phyloP scores from a whole-genome alignment of 2,329 filamentous ascomycete species.

The Sclerotiophoma versabilis region DNA sequence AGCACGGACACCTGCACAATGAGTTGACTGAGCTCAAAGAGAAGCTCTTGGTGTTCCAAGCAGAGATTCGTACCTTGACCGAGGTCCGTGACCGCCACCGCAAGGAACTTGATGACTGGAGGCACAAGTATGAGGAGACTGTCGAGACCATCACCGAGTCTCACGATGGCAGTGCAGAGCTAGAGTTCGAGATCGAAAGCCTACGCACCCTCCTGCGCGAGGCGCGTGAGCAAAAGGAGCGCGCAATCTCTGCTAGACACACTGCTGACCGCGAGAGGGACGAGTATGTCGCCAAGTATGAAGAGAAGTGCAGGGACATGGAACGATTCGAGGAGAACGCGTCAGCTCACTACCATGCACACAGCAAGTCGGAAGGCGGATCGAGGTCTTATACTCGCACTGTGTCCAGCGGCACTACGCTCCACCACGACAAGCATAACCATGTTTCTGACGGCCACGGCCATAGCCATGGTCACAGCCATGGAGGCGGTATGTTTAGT shows the following conservation, averaged over 20 bases:
- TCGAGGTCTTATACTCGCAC: constrained; percentile 18
- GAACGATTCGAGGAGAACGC: constrained; percentile 30
- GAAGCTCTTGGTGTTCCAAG: constrained; percentile 26
- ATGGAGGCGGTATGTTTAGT: constrained; percentile 16
- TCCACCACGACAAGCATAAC: constrained; percentile 23
- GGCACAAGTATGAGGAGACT: constrained; percentile 34
- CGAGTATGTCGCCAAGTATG: constrained; percentile 30
- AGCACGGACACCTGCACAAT: constrained; percentile 21
- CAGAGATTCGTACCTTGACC: constrained; percentile 29
- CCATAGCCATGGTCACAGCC: constrained; percentile 6
- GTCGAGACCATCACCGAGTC: constrained; percentile 33
- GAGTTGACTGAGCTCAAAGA: constrained; percentile 26
- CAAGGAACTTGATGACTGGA: constrained; percentile 30
- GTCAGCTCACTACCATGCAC: constrained; percentile 22
- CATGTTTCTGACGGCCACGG: constrained; percentile 2
- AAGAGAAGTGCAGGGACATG: constrained; percentile 36
- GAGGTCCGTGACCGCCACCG: constrained; percentile 28
- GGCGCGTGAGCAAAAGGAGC: constrained; percentile 35
- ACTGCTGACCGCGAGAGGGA: constrained; percentile 35
- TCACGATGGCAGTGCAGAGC: constrained; percentile 27
- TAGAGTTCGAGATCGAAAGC: constrained; percentile 35
- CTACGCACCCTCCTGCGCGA: constrained; percentile 30
- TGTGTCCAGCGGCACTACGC: constrained; percentile 25
- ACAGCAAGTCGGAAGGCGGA: constrained; percentile 15
- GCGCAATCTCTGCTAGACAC: constrained; percentile 29